Evolutionary conservation across 345 rosid genomes (phyloP).

Genomic region (Carallia pectinifolia): DNA sequence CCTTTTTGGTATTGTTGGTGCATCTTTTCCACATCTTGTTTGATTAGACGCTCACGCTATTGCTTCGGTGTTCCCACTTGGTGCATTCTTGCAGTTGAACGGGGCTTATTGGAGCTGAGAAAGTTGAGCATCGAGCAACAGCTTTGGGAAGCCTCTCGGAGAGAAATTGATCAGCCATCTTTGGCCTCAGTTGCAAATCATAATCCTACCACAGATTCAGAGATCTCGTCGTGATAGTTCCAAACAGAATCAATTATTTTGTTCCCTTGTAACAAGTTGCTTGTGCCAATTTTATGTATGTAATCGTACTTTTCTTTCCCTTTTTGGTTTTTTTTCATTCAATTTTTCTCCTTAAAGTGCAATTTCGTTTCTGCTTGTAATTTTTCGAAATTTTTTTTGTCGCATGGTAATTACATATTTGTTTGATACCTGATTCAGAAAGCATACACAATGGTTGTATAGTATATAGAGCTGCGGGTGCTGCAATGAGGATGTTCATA

Average conservation of each 20-base stretch:
- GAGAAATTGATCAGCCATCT: slow-evolving; percentile 46
- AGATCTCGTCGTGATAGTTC: slow-evolving; percentile 12
- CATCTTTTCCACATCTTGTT: background rate
- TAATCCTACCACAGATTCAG: slow-evolving; percentile 25
- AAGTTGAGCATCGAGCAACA: slow-evolving; percentile 87
- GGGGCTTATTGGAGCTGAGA: slow-evolving; percentile 74
- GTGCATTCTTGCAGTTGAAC: slow-evolving; percentile 50
- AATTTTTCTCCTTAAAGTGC: slow-evolving; percentile 6
- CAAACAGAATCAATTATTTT: too few species aligned
- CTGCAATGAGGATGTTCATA: slow-evolving; percentile 10
- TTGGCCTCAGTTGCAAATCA: slow-evolving; percentile 26
- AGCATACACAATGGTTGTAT: background rate
- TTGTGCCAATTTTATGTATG: slow-evolving; percentile 5
- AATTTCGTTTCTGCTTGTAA: slow-evolving; percentile 6
- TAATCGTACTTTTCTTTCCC: background rate
- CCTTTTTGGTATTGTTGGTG: background rate
- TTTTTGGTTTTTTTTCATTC: background rate
- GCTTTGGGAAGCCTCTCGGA: slow-evolving; percentile 86
- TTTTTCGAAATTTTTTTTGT: slow-evolving; percentile 3
- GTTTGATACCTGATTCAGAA: background rate
- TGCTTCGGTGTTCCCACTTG: background rate
- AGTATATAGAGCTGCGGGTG: background rate
- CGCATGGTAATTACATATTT: background rate
- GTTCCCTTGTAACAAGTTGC: background rate
- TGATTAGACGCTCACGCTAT: background rate